Base-by-base conservation (phyloP, 805 yeast species). In the Starmerella geochares region DNA sequence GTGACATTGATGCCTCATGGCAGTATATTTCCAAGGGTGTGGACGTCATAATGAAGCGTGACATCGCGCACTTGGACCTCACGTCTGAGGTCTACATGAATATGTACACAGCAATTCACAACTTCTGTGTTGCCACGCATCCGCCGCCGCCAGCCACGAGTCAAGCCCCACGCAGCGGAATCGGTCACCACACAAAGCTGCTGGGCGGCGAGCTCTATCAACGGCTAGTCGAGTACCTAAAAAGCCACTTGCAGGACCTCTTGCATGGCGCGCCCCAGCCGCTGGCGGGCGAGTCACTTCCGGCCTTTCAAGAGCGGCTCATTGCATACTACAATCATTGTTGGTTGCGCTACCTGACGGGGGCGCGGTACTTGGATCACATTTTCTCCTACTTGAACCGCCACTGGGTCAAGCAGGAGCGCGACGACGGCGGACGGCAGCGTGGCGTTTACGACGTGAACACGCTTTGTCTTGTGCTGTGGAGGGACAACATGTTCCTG, bases 381-480 rank as follows among this genome's bases (percentile, higher is more conserved):
- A 88, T 94, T 5, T 85, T 92, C 61, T 96, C 90, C 65, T 92
- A 92, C 67, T 80, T 92, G 77, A 92, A 92, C 67, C 77, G 97
- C 54, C 92, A 90, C 67, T 92, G 98, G 98, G 96, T 94, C 39
- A 84, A 83, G 59, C 88, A 94, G 62, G 97, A 90, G 67, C 76
- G 97, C 62, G 83, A 86, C 38, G 96, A 90, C 64, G 96, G 96
- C 16, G 60, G 59, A 17, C 54, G 61, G 19, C 78, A 86, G 60
- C 76, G 87, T 55, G 87, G 86, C 61, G 80, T 92, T 41, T 86
- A 80, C 65, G 98, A 92, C 66, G 94, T 94, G 20, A 81, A 87
- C 63, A 86, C 96, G 4, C 71, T 92, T 55, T 83, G 95, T 46
- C 70, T 90, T 47, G 73, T 87, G 57, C 81, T 85, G 44, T 92